Evolutionary conservation across 768 basidiomycete genomes (phyloP), one percentile per base, ranked within the genome.

Genomic region (Mrakia frigida): DNA sequence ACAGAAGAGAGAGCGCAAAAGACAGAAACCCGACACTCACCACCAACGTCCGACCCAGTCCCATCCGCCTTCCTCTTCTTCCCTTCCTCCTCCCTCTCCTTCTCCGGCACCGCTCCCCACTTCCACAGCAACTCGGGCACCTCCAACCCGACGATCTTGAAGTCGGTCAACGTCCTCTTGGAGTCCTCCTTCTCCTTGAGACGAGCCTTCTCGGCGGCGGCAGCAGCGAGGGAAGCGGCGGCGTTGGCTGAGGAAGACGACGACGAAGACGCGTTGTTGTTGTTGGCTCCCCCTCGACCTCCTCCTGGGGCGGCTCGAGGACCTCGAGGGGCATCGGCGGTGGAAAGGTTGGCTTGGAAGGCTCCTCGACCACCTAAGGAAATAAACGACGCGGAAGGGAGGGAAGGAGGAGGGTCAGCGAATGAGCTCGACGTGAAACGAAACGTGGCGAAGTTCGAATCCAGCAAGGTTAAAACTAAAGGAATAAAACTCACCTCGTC

Each of bases 111-210:
- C 37, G 85, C 80, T 77, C 94, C 93, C 96, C 96, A 98, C 70
- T 86, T 87, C 96, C 96, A 98, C 79, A 85, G 86, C 76, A 97
- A 85, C 79, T 91, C 90, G 80, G 87, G 88, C 79, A 97, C 91
- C 82, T 92, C 89, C 80, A 98, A 86, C 37, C 92, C 94, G 81
- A 95, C 87, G 82, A 99, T 94, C 85, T 96, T 93, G 88, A 99
- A 99, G 85, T 98, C 96, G 52, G 94, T 98, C 80, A 99, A 89
- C 41, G 95, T 97, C 81, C 93, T 89, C 81, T 90, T 88, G 83
- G 75, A 74, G 23, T 82, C 82, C 67, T 79, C 79, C 41, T 83
- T 82, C 39, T 78, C 75, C 50, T 77, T 53, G 59, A 52, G 37
- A 70, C 73, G 50, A 75, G 78, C 67, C 74, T 77, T 56, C 63